Percentiles rank a stretch among this genome's conserved stretches.
phyloP scores from a whole-genome alignment of 495 filamentous ascomycete species.

The Letharia lupina region DNA sequence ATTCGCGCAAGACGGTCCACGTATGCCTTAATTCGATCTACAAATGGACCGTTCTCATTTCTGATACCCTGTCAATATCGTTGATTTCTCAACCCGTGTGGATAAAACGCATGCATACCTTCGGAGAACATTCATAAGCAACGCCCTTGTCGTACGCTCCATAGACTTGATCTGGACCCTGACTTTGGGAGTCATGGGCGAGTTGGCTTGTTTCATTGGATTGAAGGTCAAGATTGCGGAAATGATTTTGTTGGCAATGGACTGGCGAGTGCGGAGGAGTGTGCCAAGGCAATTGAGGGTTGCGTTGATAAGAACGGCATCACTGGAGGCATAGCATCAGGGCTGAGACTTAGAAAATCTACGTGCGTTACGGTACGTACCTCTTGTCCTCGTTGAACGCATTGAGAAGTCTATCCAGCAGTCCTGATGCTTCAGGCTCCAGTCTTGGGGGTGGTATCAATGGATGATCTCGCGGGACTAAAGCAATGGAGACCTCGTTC shows the following conservation, averaged over 20 bases:
- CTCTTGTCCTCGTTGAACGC: slow-evolving; percentile 77
- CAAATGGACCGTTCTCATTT: slow-evolving; percentile 59
- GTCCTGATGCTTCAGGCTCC: slow-evolving; percentile 82
- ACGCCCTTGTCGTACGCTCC: slow-evolving; percentile 78
- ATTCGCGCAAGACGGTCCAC: slow-evolving; percentile 68
- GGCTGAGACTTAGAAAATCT: slow-evolving; percentile 13
- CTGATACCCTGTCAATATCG: slow-evolving; percentile 35
- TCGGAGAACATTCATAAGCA: slow-evolving; percentile 72
- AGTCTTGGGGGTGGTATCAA: slow-evolving; percentile 67
- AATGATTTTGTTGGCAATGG: slow-evolving; percentile 75
- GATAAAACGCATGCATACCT: slow-evolving; percentile 42
- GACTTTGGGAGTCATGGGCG: slow-evolving; percentile 65
- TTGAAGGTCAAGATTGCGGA: slow-evolving; percentile 84
- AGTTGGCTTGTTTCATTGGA: slow-evolving; percentile 67
- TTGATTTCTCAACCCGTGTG: background rate
- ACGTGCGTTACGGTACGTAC: slow-evolving; percentile 38
- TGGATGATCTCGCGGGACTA: slow-evolving; percentile 76
- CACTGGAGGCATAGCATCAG: slow-evolving; percentile 42
- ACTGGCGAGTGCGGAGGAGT: slow-evolving; percentile 70
- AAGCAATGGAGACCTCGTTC: slow-evolving; percentile 76
- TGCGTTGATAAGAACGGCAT: slow-evolving; percentile 82
- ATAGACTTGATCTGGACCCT: slow-evolving; percentile 84
- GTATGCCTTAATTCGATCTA: slow-evolving; percentile 68
- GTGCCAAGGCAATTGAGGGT: slow-evolving; percentile 80
- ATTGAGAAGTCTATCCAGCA: slow-evolving; percentile 82